Percentiles rank a stretch among this genome's conserved stretches.
These are phyloP conservation scores for Rhynchosporium secalis DNA, from an alignment of 2,329 filamentous ascomycete species.

Conservation along the genomic window DNA sequence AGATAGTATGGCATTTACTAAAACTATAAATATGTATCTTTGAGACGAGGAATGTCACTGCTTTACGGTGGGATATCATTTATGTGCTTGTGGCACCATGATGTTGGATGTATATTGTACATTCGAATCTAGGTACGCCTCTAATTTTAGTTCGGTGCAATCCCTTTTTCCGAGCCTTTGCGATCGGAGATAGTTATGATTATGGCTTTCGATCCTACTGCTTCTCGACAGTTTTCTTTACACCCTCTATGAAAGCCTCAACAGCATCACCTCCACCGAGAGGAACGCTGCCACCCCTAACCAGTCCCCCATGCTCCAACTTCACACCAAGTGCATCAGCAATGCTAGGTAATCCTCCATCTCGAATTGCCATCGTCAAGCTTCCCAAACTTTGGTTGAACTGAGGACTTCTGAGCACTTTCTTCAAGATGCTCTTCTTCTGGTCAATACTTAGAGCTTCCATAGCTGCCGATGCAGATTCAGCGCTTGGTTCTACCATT, in stretches of 20 bases:
- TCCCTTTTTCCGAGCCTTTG: background rate
- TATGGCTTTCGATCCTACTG: conserved; percentile 21
- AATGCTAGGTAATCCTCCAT: conserved; percentile 87
- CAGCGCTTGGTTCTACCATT: conserved; percentile 66
- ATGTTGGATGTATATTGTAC: background rate
- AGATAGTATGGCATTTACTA: too few species aligned
- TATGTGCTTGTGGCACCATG: background rate
- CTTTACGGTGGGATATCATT: background rate
- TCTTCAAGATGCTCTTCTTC: conserved; percentile 78
- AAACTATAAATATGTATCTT: too few species aligned
- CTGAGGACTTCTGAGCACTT: conserved; percentile 85
- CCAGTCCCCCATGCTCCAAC: conserved; percentile 80
- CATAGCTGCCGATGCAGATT: conserved; percentile 70
- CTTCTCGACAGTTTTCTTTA: conserved; percentile 72
- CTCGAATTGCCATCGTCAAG: conserved; percentile 82
- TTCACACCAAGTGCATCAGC: conserved; percentile 80
- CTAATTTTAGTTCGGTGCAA: background rate
- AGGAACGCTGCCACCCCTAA: conserved; percentile 76
- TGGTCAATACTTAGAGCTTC: conserved; percentile 70
- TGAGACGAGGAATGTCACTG: too few species aligned
- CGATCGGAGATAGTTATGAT: background rate
- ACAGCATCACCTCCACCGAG: conserved; percentile 86
- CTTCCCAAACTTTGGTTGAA: conserved; percentile 84
- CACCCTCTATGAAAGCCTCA: conserved; percentile 85
- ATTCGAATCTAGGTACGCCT: background rate